Evolutionary conservation across 371 early-diverging fungal species (phyloP).

Genomic region (Mucor irregularis): DNA sequence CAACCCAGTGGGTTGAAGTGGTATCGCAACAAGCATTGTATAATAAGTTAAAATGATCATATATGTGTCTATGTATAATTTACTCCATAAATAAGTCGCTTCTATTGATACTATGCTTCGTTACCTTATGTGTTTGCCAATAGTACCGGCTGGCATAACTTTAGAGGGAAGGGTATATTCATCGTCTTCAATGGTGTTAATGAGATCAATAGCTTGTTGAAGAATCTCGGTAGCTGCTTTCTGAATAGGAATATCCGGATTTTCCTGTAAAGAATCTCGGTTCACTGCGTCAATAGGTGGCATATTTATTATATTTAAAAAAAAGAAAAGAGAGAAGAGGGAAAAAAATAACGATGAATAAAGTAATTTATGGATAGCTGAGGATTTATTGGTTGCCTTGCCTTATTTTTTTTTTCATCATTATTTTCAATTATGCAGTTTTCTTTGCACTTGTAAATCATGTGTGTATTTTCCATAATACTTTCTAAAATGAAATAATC

Average conservation of each 20-base stretch:
- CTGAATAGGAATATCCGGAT: background rate
- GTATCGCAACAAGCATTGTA: slow-evolving; percentile 19
- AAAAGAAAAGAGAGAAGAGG: background rate
- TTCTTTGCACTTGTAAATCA: too few species aligned
- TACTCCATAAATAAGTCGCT: background rate
- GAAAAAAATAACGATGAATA: background rate
- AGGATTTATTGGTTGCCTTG: background rate
- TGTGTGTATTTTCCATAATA: too few species aligned
- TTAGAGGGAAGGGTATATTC: slow-evolving; percentile 47
- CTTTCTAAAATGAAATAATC: too few species aligned
- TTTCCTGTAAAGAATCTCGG: background rate
- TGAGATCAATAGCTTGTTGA: slow-evolving; percentile 19
- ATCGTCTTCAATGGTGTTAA: slow-evolving; percentile 5
- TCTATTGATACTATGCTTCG: background rate
- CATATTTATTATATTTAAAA: background rate
- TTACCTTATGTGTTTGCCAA: slow-evolving; percentile 71
- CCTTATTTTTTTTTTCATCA: too few species aligned
- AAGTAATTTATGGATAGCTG: background rate
- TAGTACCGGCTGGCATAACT: slow-evolving; percentile 61
- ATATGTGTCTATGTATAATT: slow-evolving; percentile 27
- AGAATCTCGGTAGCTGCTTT: slow-evolving; percentile 10
- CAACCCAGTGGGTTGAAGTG: slow-evolving; percentile 22
- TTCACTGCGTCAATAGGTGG: background rate
- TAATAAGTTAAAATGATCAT: slow-evolving; percentile 44
- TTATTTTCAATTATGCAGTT: too few species aligned